Percentiles rank a stretch among this genome's conserved stretches.
These are phyloP conservation scores for Pouteria campechiana DNA, from an alignment of 179 eudicot genomes.

Conservation along the genomic window DNA sequence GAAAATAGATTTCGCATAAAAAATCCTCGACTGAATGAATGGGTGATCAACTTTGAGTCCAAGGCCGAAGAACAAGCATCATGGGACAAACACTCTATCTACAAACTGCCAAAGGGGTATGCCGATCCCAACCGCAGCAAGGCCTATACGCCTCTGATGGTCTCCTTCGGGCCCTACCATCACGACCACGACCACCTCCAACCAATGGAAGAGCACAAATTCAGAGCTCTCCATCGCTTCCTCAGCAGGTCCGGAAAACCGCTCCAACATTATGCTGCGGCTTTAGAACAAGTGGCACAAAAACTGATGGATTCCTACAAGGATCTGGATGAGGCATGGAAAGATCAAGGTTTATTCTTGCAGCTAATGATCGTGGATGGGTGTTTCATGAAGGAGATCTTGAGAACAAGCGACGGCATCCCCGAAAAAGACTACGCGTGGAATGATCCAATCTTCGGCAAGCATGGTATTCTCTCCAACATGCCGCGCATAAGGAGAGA, in stretches of 20 bases:
- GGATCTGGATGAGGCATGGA: conserved; percentile 4
- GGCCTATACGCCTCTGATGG: conserved; percentile 13
- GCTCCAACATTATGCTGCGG: neutral
- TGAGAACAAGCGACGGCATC: neutral
- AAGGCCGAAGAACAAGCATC: neutral
- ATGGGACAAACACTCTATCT: conserved; percentile 7
- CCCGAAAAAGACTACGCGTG: conserved; percentile 5
- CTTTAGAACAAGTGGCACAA: neutral
- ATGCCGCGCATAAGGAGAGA: conserved; percentile 10
- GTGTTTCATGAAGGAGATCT: conserved; percentile 11
- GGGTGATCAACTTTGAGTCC: neutral
- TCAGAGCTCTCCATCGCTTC: conserved; percentile 11
- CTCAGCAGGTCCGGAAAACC: conserved; percentile 13
- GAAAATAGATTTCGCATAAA: too few relatives aligned
- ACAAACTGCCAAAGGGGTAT: conserved; percentile 5
- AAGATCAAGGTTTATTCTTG: conserved; percentile 1
- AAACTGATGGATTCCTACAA: conserved; percentile 8
- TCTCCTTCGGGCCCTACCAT: conserved; percentile 18
- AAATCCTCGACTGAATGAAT: too few relatives aligned
- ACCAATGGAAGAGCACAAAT: conserved; percentile 16
- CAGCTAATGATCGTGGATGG: conserved; percentile 13
- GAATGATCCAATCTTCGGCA: conserved; percentile 13
- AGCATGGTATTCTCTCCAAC: conserved; percentile 7
- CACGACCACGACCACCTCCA: conserved; percentile 2
- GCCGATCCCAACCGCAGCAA: conserved; percentile 6